These are phyloP conservation scores for Debaryomyces sp. DNA, from an alignment of 1,139 yeast genomes.

Conservation along the genomic window DNA sequence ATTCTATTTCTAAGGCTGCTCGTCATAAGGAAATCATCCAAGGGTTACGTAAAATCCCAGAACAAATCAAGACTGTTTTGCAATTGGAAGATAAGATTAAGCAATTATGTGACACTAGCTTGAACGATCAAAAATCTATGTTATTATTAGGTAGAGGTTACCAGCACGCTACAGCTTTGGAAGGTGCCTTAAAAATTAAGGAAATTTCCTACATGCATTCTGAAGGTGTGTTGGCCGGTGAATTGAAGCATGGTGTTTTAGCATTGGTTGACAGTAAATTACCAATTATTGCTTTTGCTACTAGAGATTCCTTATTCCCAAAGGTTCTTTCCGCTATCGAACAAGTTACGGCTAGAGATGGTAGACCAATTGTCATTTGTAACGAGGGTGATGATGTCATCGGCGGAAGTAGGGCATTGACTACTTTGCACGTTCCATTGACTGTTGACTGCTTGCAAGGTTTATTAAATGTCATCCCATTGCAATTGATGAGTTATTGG, in stretches of 20 bases:
- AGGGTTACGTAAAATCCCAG: conserved; percentile 83
- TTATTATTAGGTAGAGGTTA: conserved; percentile 95
- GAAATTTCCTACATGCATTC: conserved; percentile 99
- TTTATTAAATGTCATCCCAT: conserved; percentile 87
- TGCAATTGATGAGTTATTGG: conserved; percentile 97
- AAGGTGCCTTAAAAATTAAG: conserved; percentile 97
- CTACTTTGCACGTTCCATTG: conserved; percentile 85
- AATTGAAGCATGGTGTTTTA: conserved; percentile 96
- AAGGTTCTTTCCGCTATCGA: conserved; percentile 95
- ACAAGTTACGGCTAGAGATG: conserved; percentile 96
- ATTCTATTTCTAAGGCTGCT: conserved; percentile 71
- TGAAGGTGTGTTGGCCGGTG: conserved; percentile 99
- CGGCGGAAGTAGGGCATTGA: conserved; percentile 56
- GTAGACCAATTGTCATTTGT: conserved; percentile 92
- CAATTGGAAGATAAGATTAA: conserved; percentile 74
- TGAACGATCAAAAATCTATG: conserved; percentile 83
- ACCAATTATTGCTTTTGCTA: conserved; percentile 95
- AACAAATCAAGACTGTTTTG: conserved; percentile 79
- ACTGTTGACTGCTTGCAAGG: conserved; percentile 99
- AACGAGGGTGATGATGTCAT: conserved; percentile 80
- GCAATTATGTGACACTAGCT: conserved; percentile 67
- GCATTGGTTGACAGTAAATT: conserved; percentile 93
- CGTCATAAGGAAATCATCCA: conserved; percentile 87
- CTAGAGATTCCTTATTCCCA: conserved; percentile 96
- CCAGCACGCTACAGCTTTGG: conserved; percentile 96